Conservation (phyloP, 495 filamentous ascomycete species). For the Acidiella bohemica region DNA sequence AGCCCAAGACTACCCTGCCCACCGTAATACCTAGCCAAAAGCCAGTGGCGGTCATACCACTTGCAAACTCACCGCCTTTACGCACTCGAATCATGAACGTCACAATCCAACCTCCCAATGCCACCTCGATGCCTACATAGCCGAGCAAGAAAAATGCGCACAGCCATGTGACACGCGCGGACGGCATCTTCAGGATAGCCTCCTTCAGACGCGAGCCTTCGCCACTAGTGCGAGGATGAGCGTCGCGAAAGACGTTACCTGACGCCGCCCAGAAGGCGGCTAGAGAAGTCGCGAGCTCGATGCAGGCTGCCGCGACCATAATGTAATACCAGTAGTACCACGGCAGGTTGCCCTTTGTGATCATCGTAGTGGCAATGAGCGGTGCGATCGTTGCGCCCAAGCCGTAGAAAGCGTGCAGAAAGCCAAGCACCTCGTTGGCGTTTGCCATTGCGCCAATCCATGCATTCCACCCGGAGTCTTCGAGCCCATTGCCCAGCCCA, state of each 20-base stretch:
- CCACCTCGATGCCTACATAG: conserved; percentile 79
- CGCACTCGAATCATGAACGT: conserved; percentile 50
- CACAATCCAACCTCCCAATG: conserved; percentile 60
- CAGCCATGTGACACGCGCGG: conserved; percentile 55
- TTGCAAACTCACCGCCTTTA: conserved; percentile 39
- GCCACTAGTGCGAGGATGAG: conserved; percentile 28
- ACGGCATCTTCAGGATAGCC: conserved; percentile 38
- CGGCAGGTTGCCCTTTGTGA: conserved; percentile 34
- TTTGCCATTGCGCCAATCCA: conserved; percentile 53
- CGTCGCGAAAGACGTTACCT: conserved; percentile 45
- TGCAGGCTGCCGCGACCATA: conserved; percentile 48
- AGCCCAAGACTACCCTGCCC: conserved; percentile 46
- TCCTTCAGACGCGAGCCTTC: conserved; percentile 40
- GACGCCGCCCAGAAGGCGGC: conserved; percentile 57
- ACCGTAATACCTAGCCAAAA: conserved; percentile 56
- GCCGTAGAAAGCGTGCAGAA: conserved; percentile 47
- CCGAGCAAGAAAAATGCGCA: conserved; percentile 60
- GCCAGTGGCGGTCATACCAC: conserved; percentile 50
- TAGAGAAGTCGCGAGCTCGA: conserved; percentile 44
- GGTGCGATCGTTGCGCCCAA: conserved; percentile 44
- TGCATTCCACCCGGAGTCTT: conserved; percentile 52
- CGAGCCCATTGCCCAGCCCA: conserved; percentile 50
- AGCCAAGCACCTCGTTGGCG: conserved; percentile 44
- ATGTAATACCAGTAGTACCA: conserved; percentile 53
- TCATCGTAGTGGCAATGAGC: conserved; percentile 44